Percentiles rank a stretch among this genome's conserved stretches.
Conservation (phyloP, 2,329 filamentous ascomycete genomes). For the Penicillium sp. region DNA sequence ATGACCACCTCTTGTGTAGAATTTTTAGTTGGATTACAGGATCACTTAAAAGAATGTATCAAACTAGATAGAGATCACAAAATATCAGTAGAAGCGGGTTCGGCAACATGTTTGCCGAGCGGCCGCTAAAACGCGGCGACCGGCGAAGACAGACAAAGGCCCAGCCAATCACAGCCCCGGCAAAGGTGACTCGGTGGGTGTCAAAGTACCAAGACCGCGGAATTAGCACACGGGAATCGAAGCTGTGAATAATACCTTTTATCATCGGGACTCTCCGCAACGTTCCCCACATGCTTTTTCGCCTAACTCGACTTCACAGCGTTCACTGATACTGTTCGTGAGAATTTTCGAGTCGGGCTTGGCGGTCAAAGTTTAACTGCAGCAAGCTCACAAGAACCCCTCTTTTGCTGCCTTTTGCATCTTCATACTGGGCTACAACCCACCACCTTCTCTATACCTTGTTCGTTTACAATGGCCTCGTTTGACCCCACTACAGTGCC, state of each 20-base stretch:
- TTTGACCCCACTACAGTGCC: constrained; percentile 1
- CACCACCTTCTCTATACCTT: too few species aligned
- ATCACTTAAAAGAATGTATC: too few species aligned
- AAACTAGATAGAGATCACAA: too few species aligned
- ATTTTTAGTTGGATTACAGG: too few species aligned
- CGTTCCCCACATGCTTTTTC: background rate
- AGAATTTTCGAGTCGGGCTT: background rate
- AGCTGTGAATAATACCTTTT: constrained; percentile 18
- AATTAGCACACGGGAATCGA: constrained; percentile 20
- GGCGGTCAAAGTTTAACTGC: background rate
- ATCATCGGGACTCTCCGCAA: constrained; percentile 14
- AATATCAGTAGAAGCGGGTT: background rate
- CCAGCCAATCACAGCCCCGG: constrained; percentile 3
- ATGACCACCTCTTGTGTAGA: too few species aligned
- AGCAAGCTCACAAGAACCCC: constrained; percentile 2
- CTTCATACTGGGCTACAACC: background rate
- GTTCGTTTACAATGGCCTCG: background rate
- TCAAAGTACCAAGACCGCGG: background rate
- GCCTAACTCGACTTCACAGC: background rate
- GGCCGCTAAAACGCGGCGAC: background rate
- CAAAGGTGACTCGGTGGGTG: background rate
- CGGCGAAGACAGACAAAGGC: constrained; percentile 1
- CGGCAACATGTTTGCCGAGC: constrained; percentile 3
- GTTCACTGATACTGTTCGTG: background rate
- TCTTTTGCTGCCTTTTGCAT: background rate